Base-by-base conservation (phyloP, 2,329 filamentous ascomycete species). In the Ceratocystis lukuohia region DNA sequence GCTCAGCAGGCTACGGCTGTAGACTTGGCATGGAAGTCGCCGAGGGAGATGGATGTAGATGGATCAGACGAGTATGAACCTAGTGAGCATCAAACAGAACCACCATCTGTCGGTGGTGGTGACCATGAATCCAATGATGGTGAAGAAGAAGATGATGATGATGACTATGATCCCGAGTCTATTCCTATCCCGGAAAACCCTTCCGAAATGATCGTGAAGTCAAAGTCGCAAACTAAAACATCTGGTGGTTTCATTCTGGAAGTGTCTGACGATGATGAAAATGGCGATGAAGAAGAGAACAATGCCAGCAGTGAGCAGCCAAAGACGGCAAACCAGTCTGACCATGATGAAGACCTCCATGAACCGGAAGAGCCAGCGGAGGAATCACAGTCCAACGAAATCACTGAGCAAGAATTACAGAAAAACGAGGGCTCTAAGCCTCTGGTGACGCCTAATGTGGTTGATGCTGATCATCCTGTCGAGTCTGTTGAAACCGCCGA, bases 211-310 rank as follows among this genome's bases (percentile, higher is more conserved):
- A 70, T 71, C 61, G 71, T 72, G 46, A 69, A 72, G 41, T 71
- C 67, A 44, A 69, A 68, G 68, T 70, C 75, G 68, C 87, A 87
- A 74, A 84, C 81, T 44, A 84, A 83, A 74, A 83, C 79, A 68
- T 79, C 81, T 28, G 82, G 82, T 53, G 83, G 83, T 57, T 85
- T 85, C 74, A 75, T 85, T 72, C 78, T 84, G 71, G 82, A 80
- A 73, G 83, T 81, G 65, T 84, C 82, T 37, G 83, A 85, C 70
- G 81, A 83, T 44, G 82, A 84, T 70, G 82, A 83, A 3, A 73
- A 76, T 33, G 25, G 75, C 80, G 71, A 65, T 25, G 63, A 65
- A 5, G n/a, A 65, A 17, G 12, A 65, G 8, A 48, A 50, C 41
- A 20, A 57, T 45, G 22, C 22, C 44, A 8, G 30, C 7, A 50